Conservation (phyloP, 1,284 basidiomycete species). For the Microbotryum saponariae region DNA sequence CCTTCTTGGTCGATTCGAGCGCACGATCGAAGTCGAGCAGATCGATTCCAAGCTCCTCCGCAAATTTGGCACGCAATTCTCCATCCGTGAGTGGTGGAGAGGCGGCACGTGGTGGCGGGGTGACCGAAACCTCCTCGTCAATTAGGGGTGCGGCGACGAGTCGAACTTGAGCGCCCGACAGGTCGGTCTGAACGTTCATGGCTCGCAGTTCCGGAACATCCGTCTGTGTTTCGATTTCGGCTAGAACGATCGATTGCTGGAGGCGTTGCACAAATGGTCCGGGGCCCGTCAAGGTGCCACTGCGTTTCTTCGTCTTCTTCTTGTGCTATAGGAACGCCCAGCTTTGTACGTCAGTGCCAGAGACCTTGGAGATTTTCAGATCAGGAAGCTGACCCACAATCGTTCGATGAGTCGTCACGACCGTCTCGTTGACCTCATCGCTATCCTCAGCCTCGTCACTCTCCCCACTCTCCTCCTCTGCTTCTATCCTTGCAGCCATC, state of each 20-base stretch:
- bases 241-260: conserved; percentile 52
- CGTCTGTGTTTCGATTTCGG: conserved; percentile 55
- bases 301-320: conserved; percentile 30
- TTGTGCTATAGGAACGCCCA: conserved; percentile 1
- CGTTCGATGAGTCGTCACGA: conserved; percentile 42
- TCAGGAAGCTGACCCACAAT: conserved; percentile 34
- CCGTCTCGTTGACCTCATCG: conserved; percentile 41
- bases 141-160: conserved; percentile 41
- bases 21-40: conserved; percentile 68
- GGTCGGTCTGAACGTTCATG: conserved; percentile 55
- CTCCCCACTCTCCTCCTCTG: conserved; percentile 36
- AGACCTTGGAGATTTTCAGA: neutral
- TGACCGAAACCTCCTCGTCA: conserved; percentile 27
- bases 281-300: conserved; percentile 20
- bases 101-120: conserved; percentile 46
- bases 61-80: conserved; percentile 56
- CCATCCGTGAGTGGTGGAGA: conserved; percentile 50
- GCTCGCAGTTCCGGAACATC: conserved; percentile 49
- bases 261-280: conserved; percentile 33
- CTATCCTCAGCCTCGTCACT: conserved; percentile 47
- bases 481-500: conserved; percentile 37
- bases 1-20: conserved; percentile 44
- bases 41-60: conserved; percentile 64
- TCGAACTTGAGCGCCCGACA: conserved; percentile 52
- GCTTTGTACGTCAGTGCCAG: neutral